A percentile compares a stretch with the other conserved stretches of the same genome.
These are phyloP conservation scores for Nakazawaea wyomingensis DNA, from an alignment of 805 yeast species.

Conservation along the genomic window DNA sequence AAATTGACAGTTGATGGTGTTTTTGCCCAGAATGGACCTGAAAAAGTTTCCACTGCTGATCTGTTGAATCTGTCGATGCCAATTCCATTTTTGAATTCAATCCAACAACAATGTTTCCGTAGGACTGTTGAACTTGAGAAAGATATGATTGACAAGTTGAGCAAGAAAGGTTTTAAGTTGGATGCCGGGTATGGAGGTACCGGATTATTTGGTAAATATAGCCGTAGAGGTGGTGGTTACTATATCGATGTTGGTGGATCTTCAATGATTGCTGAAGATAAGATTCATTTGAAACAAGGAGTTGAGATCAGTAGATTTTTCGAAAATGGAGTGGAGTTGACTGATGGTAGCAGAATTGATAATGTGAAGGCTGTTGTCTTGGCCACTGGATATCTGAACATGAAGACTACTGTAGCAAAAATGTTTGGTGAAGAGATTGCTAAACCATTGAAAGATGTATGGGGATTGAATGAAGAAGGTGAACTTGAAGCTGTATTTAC, in stretches of 20 bases:
- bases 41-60: constrained; percentile 34
- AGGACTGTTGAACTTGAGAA: constrained; percentile 28
- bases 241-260: constrained; percentile 43
- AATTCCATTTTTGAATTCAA: constrained; percentile 26
- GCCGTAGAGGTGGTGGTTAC: constrained; percentile 40
- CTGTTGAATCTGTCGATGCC: constrained; percentile 31
- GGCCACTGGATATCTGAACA: constrained; percentile 40
- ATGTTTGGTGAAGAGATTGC: constrained; percentile 34
- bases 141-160: constrained; percentile 27
- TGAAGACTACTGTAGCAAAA: constrained; percentile 35
- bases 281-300: constrained; percentile 32
- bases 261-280: constrained; percentile 32
- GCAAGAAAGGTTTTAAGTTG: constrained; percentile 32
- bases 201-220: constrained; percentile 35
- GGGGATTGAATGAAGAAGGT: constrained; percentile 41
- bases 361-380: constrained; percentile 35
- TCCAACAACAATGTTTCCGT: constrained; percentile 33
- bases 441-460: constrained; percentile 30
- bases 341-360: constrained; percentile 32
- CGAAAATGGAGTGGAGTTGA: constrained; percentile 32
- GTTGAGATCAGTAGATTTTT: constrained; percentile 29
- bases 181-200: constrained; percentile 39
- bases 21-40: constrained; percentile 31
- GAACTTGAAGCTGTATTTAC: constrained; percentile 34
- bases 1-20: constrained; percentile 27